Base-by-base conservation (phyloP, 83 land plant species). In the Diphasiastrum complanatum region DNA sequence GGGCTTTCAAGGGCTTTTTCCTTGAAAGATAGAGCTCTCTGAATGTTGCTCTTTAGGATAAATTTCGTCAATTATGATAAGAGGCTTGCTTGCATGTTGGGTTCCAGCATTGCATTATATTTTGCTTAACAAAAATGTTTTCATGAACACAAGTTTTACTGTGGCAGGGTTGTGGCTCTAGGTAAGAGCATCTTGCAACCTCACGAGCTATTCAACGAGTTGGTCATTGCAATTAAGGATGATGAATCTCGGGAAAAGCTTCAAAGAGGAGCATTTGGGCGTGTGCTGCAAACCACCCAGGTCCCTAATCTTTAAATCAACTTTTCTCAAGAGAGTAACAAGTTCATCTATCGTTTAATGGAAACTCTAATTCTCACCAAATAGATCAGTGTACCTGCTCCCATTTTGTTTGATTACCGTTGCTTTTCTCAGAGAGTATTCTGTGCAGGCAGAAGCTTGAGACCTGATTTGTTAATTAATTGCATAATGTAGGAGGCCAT, bases 401-500 rank as follows among this genome's bases (percentile, higher is more conserved):
- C 23, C 26, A 47, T 4, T 8, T 31, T 3, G 20, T 3, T 63
- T 2, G 25, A 1, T 31, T 29, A 16, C 35, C 22, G 23, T n/a
- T 33, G 2, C 12, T 52, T 64, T 24, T 10, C 31, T 6, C 16
- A 14, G 65, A 23, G 23, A 54, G 3, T 31, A 4, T 33, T 4
- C 10, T 45, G 14, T 18, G 12, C 2, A 16, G 4, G 3, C 12
- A 19, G 4, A 35, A 59, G 52, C 5, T 5, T 46, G 51, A 4
- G 22, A 25, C 62, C 19, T 63, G 48, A 5, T 4, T 25, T 45
- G 48, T 29, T 28, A 4, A 45, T 34, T 38, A 37, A 23, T n/a
- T 67, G 3, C 45, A 38, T 10, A n/a, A 1, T 52, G 33, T 65
- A 88, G 95, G 95, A 88, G 78, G 95, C 86, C 3, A 88, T 88